Evolutionary conservation across 129 eudicot genomes (phyloP), one percentile per base, ranked within the genome.

Genomic region (Flaveria robusta): DNA sequence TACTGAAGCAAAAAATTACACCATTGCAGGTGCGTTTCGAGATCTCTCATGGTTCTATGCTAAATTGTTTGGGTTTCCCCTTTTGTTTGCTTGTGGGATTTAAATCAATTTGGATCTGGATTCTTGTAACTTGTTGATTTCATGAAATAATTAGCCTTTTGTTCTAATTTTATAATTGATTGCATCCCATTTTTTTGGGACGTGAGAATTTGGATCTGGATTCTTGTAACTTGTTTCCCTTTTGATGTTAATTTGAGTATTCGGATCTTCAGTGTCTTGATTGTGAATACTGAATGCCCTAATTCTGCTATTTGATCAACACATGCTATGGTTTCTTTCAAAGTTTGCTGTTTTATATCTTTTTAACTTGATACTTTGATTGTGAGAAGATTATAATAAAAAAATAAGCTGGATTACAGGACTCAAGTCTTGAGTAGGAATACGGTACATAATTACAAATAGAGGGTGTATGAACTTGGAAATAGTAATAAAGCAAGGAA

Each of bases 151-250:
- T 34, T 34, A 34, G 42, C 69, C 24, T 42, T 60, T 7, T 56
- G 77, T 20, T 11, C 1, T 14, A 58, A 51, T 58, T 42, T 20
- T 49, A 6, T 56, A 56, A 15, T 10, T 43, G 27, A 37, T 72
- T 72, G 5, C 15, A 55, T 15, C 64, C 4, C 22, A 39, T 20
- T 74, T n/a, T 66, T 22, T 58, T 51, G 49, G 29, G 27, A 47
- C 27, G 1, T 51, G 58, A 14, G 69, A 56, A 23, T 41, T 58
- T 75, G 72, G 79, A 75, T 65, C 72, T 75, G 9, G 45, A 18
- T 49, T 18, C 64, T 46, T 27, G 18, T 64, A 56, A 11, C 66
- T 59, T 24, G 9, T 24, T 24, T 11, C 65, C 14, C 14, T 1
- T 58, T 58, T 58, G n/a, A 23, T 43, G 9, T 6, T 22, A 11